Conservation (phyloP, 768 basidiomycete species). For the Mycena vitilis region DNA sequence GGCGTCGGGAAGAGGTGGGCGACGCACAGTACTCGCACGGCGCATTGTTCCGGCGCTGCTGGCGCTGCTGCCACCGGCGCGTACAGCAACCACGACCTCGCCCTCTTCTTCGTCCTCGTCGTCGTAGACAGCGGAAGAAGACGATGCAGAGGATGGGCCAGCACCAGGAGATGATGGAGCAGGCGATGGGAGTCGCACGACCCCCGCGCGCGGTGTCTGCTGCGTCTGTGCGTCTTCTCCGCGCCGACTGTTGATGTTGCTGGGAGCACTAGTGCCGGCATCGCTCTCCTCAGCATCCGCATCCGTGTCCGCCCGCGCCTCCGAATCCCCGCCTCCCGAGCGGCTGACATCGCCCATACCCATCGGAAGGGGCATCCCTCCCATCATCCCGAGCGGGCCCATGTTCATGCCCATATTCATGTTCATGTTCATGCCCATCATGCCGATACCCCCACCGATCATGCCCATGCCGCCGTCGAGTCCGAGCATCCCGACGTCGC, state of each 20-base stretch:
- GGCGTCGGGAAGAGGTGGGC: constrained; percentile 13
- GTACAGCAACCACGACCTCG: constrained; percentile 35
- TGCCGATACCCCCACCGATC: constrained; percentile 14
- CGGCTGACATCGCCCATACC: constrained; percentile 32
- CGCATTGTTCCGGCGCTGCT: constrained; percentile 33
- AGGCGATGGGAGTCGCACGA: constrained; percentile 33
- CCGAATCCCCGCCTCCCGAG: constrained; percentile 29
- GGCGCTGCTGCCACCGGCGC: constrained; percentile 13
- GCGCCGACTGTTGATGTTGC: constrained; percentile 7
- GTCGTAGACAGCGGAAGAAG: constrained; percentile 20
- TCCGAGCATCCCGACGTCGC: constrained; percentile 28
- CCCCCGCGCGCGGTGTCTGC: constrained; percentile 35
- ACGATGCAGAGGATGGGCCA: constrained; percentile 26
- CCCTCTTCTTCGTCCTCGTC: constrained; percentile 35
- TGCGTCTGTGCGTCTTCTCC: constrained; percentile 34
- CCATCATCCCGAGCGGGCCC: constrained; percentile 25
- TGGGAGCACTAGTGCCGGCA: constrained; percentile 6
- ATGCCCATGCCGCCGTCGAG: constrained; percentile 24
- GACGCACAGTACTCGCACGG: constrained; percentile 33
- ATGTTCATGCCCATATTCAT: constrained; percentile 32
- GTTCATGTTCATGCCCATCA: constrained; percentile 27
- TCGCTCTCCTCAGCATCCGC: constrained; percentile 37
- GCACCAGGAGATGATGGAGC: constrained; percentile 28
- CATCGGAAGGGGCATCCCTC: constrained; percentile 23
- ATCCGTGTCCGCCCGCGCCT: constrained; percentile 34